These are phyloP conservation scores for Pyrrhoderma lamaoense DNA, from an alignment of 1,284 basidiomycete genomes.

Conservation along the genomic window DNA sequence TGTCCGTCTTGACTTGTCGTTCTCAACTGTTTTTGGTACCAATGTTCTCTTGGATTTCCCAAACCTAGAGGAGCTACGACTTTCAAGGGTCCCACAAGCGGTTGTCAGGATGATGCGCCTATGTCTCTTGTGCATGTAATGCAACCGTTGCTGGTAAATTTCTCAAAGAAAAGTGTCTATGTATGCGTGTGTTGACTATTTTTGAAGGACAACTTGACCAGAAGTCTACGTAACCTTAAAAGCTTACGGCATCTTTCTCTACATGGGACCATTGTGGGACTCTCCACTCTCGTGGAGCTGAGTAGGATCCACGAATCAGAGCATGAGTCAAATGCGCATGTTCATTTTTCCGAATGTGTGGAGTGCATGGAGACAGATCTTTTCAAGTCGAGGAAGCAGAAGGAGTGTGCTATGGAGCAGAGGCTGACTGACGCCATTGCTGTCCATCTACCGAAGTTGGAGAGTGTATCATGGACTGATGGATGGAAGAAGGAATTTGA, in stretches of 20 bases:
- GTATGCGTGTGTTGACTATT: neutral
- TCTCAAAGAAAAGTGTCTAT: neutral
- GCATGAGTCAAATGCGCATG: neutral
- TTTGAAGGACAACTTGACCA: neutral
- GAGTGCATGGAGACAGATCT: neutral
- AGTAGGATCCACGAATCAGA: neutral
- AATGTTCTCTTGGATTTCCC: constrained; percentile 1
- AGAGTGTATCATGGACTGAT: constrained; percentile 6
- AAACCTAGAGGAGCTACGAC: constrained; percentile 6
- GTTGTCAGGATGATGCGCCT: neutral
- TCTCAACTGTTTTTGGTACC: neutral
- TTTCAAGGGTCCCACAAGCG: neutral
- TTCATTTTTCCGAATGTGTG: neutral
- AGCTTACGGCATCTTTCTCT: neutral
- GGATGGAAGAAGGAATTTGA: constrained; percentile 2
- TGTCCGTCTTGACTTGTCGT: constrained; percentile 1
- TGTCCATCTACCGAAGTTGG: neutral
- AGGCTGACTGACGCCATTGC: neutral
- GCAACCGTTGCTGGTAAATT: neutral
- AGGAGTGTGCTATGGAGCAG: neutral
- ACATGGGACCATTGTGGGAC: neutral
- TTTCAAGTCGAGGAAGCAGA: neutral
- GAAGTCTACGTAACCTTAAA: neutral
- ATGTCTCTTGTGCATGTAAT: neutral
- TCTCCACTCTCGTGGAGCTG: neutral